A percentile compares a stretch with the other conserved stretches of the same genome.
Evolutionary conservation across 768 basidiomycete species (phyloP).

Genomic region (Serendipita indica): DNA sequence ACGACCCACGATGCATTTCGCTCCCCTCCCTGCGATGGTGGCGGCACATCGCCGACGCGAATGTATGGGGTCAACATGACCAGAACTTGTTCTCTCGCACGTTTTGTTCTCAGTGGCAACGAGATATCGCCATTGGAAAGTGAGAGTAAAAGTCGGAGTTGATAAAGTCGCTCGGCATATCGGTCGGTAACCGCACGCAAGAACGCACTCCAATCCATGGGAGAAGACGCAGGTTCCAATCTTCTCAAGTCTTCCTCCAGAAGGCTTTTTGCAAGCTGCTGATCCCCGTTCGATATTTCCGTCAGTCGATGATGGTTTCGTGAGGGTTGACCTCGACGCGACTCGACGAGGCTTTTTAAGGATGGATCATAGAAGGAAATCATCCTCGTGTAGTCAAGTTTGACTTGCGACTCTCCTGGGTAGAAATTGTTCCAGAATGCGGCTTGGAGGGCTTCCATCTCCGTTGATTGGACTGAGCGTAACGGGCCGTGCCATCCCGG

Average conservation of each 20-base stretch:
- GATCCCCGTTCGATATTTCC: slow-evolving; percentile 20
- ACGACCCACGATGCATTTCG: background rate
- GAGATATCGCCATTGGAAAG: background rate
- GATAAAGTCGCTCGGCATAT: slow-evolving; percentile 29
- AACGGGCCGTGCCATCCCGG: slow-evolving; percentile 9
- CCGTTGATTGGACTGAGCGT: slow-evolving; percentile 27
- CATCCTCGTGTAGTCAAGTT: slow-evolving; percentile 23
- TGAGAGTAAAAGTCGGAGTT: slow-evolving; percentile 25
- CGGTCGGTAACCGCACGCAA: slow-evolving; percentile 28
- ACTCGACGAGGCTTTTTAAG: slow-evolving; percentile 20
- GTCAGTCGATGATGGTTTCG: slow-evolving; percentile 23
- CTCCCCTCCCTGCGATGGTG: background rate
- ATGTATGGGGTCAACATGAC: background rate
- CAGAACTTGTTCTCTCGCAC: slow-evolving; percentile 1
- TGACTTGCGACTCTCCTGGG: slow-evolving; percentile 25
- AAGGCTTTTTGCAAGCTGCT: slow-evolving; percentile 10
- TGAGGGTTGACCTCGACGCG: slow-evolving; percentile 19
- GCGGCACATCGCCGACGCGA: background rate
- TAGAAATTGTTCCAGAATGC: slow-evolving; percentile 23
- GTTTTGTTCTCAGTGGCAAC: background rate
- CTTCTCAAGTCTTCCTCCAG: slow-evolving; percentile 13
- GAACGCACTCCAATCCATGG: slow-evolving; percentile 31
- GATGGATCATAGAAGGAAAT: slow-evolving; percentile 26
- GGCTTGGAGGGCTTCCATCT: slow-evolving; percentile 16
- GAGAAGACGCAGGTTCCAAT: slow-evolving; percentile 8